Evolutionary conservation across 129 eudicot species (phyloP).

Genomic region (Solidago caesia): DNA sequence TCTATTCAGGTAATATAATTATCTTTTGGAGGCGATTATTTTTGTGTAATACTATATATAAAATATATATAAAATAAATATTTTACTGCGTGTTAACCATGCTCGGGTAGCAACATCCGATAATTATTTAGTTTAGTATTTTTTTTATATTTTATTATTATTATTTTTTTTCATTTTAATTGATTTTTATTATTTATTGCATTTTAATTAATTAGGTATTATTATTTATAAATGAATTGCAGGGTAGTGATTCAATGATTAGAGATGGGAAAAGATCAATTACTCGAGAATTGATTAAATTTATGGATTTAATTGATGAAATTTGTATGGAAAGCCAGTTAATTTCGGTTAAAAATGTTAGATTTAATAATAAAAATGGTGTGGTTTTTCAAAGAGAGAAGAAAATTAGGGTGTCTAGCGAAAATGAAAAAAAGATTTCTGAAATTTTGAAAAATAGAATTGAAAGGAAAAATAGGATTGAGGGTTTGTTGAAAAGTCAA

Average conservation of each 20-base stretch:
- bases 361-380: conserved; percentile 37
- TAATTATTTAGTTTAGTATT: no score
- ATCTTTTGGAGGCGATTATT: no score
- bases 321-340: conserved; percentile 37
- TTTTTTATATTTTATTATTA: neutral
- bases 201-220: conserved; percentile 26
- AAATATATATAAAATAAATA: neutral
- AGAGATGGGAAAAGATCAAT: conserved; percentile 75
- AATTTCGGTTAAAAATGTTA: conserved; percentile 46
- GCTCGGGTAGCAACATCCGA: neutral
- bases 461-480: conserved; percentile 32
- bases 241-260: conserved; percentile 90
- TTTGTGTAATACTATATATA: no score
- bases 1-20: conserved; percentile 53
- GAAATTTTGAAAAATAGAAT: conserved; percentile 39
- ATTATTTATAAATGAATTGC: conserved; percentile 10
- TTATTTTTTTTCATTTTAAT: neutral
- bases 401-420: conserved; percentile 28
- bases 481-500: conserved; percentile 44
- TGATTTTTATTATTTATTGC: neutral
- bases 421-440: conserved; percentile 31
- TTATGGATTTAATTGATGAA: conserved; percentile 68
- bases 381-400: conserved; percentile 32
- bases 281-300: conserved; percentile 53
- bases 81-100: neutral